Conservation (phyloP, 352 stramenopile species). For the Globisporangium apiculatum region DNA sequence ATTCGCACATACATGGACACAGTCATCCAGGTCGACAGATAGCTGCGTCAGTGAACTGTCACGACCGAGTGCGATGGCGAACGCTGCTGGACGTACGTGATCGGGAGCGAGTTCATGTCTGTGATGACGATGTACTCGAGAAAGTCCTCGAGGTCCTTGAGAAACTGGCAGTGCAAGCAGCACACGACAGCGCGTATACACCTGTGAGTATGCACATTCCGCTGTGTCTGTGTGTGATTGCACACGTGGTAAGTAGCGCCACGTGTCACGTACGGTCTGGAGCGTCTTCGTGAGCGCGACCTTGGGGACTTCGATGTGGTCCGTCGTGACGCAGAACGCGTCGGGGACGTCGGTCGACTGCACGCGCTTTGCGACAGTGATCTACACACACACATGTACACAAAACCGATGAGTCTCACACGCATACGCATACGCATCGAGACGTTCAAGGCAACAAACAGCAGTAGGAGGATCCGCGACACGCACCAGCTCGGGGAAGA, state of each 20-base stretch:
- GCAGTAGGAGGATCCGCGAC: neutral
- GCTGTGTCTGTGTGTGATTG: no score
- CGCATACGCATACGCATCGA: neutral
- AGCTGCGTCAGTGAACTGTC: neutral
- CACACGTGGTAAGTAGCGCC: no score
- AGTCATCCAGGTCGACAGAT: no score
- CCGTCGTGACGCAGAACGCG: slow-evolving; percentile 55
- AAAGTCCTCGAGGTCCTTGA: slow-evolving; percentile 60
- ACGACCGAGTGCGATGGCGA: no score
- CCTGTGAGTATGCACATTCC: no score
- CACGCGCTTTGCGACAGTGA: slow-evolving; percentile 57
- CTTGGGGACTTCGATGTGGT: slow-evolving; percentile 62
- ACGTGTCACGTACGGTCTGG: slow-evolving; percentile 20
- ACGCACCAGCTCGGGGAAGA: slow-evolving; percentile 62
- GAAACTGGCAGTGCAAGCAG: neutral
- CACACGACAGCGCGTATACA: no score
- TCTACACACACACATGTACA: slow-evolving; percentile 18
- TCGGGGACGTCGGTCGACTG: slow-evolving; percentile 47
- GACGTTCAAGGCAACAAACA: neutral
- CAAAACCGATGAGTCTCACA: neutral
- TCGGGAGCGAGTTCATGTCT: slow-evolving; percentile 58
- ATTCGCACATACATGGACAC: no score
- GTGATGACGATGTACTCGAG: slow-evolving; percentile 74
- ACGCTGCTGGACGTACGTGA: slow-evolving; percentile 31
- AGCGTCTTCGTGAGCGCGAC: slow-evolving; percentile 41